Base-by-base conservation (phyloP, 2,329 filamentous ascomycete genomes). In the Plectosphaerella sp. region DNA sequence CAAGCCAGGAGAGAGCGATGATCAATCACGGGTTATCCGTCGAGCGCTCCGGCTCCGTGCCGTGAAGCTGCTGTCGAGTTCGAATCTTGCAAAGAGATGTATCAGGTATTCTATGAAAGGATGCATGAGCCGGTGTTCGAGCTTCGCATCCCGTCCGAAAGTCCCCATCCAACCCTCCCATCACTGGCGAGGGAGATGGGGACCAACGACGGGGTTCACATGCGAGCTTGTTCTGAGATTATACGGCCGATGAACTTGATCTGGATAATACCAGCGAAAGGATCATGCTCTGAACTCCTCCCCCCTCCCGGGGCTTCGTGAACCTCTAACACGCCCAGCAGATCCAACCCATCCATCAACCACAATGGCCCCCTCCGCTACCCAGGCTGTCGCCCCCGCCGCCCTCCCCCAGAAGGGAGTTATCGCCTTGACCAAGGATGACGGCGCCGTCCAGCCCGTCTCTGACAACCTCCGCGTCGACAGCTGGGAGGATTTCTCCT, bases 261-360 rank as follows among this genome's bases (percentile, higher is more conserved):
- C 89, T 90, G 88, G 90, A 92, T 93, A 93, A 94, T 94, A 90
- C 90, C 88, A 91, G 91, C 91, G 91, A 91, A 94, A 96, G 91
- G 88, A 96, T 94, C 91, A 95, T 96, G 90, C 89, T 82, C 82
- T 80, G 76, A 75, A 72, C 73, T 69, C 63, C 67, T 67, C 62
- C 64, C 58, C 60, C 63, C 64, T 61, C 58, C 54, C 58, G 33
- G 22, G 8, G 14, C 20, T n/a, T 37, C 22, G 37, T 33, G 41
- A 49, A 45, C 39, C 11, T 45, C 24, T 45, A 41, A 11, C 33
- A 43, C 41, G 22, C n/a, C 8, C 47, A 5, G 20, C 22, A 45
- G 33, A 25, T 24, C 28, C 18, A 24, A 33, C 24, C 12, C 58
- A 69, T n/a, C 65, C 54, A 60, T 59, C 62, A 54, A 60, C 57